Conservation (phyloP, 75 land plant species). For the Cryptomeria japonica region DNA sequence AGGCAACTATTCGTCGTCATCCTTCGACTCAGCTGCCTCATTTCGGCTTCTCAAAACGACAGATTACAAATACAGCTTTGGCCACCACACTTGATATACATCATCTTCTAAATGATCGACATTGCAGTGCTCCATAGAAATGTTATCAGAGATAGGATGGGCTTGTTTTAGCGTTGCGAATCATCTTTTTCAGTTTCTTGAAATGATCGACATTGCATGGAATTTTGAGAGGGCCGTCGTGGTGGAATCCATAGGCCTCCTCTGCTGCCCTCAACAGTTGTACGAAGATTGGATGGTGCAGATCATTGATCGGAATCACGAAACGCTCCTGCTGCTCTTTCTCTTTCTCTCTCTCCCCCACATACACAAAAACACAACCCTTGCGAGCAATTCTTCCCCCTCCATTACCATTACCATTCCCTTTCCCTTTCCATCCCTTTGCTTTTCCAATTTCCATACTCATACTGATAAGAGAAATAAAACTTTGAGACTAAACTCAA, state of each 20-base stretch:
- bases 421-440: neutral
- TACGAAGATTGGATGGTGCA: conserved; percentile 46
- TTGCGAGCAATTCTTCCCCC: neutral
- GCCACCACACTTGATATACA: too few species aligned
- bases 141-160: too few species aligned
- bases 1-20: too few species aligned
- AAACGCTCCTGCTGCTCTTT: conserved; percentile 8
- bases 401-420: neutral
- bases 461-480: too few species aligned
- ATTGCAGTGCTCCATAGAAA: too few species aligned
- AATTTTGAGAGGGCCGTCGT: conserved; percentile 27
- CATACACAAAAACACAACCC: neutral
- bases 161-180: neutral
- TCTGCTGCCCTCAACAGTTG: conserved; percentile 34
- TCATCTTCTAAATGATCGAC: too few species aligned
- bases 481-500: too few species aligned
- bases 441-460: too few species aligned
- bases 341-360: neutral
- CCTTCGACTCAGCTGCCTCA: too few species aligned
- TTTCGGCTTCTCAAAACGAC: too few species aligned
- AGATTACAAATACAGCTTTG: too few species aligned
- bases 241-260: conserved; percentile 46
- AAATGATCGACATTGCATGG: neutral
- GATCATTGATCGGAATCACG: conserved; percentile 39
- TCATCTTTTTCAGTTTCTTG: neutral